Base-by-base conservation (phyloP, 2,329 filamentous ascomycete species). In the Nothophoma quercina region DNA sequence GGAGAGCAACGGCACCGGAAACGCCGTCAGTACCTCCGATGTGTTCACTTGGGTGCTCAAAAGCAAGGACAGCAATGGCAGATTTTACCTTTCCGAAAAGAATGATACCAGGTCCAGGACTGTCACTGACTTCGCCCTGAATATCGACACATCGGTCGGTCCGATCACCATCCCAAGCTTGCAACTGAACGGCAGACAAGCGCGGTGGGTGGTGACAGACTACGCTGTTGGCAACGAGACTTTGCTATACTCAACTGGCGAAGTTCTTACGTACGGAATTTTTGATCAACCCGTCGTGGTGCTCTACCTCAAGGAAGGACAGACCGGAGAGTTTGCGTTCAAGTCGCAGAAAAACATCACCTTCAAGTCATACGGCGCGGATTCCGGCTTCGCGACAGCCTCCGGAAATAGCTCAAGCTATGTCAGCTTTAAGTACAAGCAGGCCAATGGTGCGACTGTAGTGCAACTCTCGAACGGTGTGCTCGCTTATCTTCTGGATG, bases 201-300 rank as follows among this genome's bases (percentile, higher is more conserved):
- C 79, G 61, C 82, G 82, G 56, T 83, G 83, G 55, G 69, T 84
- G 3, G 78, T 83, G 16, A 83, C 80, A 0, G 81, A 85, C 59
- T 84, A 83, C 44, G 62, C 64, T 0, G 71, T 83, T 49, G 81
- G 82, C 4, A 71, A 72, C 1, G 72, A 78, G 22, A 78, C 70
- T 3, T 65, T 85, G 3, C 69, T 83, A 0, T 85, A 82, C 63
- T 79, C 79, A 2, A 80, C 81, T 0, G 77, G 79, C 0, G 81
- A 84, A 45, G 66, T 84, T 6, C 65, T 82, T 15, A 79, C 78
- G 1, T 81, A 82, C 47, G 72, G 80, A 0, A 55, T 74, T 2
- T 82, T 83, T 25, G 77, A 83, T 26, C 71, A 71, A 6, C 68
- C 71, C 26, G 78, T 81, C 0, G 66, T 85, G 1, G 78, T 78